These are phyloP conservation scores for Trypanosoma avium DNA, from an alignment of 208 protist species.

Conservation along the genomic window DNA sequence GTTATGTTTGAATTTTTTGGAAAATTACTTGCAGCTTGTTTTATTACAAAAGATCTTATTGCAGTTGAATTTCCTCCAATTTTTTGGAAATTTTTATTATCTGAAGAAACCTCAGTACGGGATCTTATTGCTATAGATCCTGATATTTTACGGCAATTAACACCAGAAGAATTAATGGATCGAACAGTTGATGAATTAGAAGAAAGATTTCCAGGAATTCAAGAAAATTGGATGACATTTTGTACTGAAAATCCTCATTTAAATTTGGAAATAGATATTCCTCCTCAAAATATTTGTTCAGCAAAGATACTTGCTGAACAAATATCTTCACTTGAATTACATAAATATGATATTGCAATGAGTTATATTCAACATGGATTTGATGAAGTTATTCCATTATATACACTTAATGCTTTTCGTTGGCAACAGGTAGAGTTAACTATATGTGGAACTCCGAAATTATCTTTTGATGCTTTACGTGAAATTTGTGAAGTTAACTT, in stretches of 20 bases:
- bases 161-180: conserved; percentile 64
- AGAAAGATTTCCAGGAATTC: conserved; percentile 78
- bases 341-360: conserved; percentile 65
- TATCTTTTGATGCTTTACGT: conserved; percentile 76
- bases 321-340: conserved; percentile 63
- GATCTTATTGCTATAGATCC: conserved; percentile 69
- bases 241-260: conserved; percentile 47
- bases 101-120: conserved; percentile 48
- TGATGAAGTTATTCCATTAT: conserved; percentile 76
- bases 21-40: conserved; percentile 92
- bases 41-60: conserved; percentile 88
- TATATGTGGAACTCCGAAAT: conserved; percentile 78
- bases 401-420: conserved; percentile 81
- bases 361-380: conserved; percentile 79
- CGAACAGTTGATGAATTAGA: conserved; percentile 75
- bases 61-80: conserved; percentile 91
- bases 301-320: conserved; percentile 60
- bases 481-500: conserved; percentile 78
- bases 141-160: conserved; percentile 52
- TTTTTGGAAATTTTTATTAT: conserved; percentile 92
- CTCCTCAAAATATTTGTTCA: conserved; percentile 40
- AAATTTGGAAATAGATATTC: conserved; percentile 37
- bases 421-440: conserved; percentile 83
- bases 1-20: conserved; percentile 94
- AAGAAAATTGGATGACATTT: conserved; percentile 42